A percentile compares a stretch with the other conserved stretches of the same genome.
These are phyloP conservation scores for Arthrinium phaeospermum DNA, from an alignment of 2,329 filamentous ascomycete genomes.

Conservation along the genomic window DNA sequence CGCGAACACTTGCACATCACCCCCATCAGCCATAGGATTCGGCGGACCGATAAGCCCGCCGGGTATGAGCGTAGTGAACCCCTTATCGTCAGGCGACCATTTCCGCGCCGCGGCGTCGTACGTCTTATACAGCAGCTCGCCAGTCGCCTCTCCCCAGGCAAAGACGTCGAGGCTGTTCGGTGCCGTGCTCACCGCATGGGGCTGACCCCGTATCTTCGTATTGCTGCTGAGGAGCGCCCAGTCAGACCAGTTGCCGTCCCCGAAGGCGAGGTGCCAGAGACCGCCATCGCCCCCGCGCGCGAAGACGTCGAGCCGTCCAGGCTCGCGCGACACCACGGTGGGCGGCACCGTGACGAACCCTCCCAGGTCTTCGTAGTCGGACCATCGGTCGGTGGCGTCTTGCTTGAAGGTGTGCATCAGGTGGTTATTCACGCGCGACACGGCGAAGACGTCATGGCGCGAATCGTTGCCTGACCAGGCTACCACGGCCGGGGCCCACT, in stretches of 20 bases:
- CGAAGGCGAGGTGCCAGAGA: conserved; percentile 9
- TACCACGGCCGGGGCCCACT: conserved; percentile 11
- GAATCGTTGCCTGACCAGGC: neutral
- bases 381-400: no score
- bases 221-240: neutral
- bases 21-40: neutral
- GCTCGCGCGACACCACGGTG: neutral
- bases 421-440: conserved; percentile 16
- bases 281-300: conserved; percentile 3
- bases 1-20: conserved; percentile 15
- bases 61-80: neutral
- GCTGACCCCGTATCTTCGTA: conserved; percentile 13
- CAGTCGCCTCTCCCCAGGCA: neutral
- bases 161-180: neutral
- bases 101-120: neutral
- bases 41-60: conserved; percentile 1
- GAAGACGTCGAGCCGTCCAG: neutral
- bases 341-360: conserved; percentile 17
- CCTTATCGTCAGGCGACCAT: neutral
- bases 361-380: conserved; percentile 2
- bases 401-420: neutral
- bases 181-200: neutral
- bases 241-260: neutral
- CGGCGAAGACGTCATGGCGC: conserved; percentile 9
- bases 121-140: conserved; percentile 2